Conservation (phyloP, 495 filamentous ascomycete genomes). For the Hypoxylon lenormandii region DNA sequence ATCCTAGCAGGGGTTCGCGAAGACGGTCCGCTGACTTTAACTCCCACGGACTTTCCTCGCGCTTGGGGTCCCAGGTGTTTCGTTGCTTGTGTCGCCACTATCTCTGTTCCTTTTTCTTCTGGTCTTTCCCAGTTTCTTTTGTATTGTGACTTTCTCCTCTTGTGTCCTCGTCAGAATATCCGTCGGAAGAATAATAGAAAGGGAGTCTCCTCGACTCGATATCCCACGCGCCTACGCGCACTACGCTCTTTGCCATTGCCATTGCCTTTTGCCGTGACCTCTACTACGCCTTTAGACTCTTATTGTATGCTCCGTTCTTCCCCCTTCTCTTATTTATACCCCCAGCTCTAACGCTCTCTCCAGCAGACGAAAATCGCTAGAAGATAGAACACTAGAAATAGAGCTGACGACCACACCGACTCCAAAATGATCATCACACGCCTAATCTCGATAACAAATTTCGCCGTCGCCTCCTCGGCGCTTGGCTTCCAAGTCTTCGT, state of each 20-base stretch:
- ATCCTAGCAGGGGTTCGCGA: constrained; percentile 41
- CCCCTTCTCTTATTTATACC: constrained; percentile 1
- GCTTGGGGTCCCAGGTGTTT: constrained; percentile 6
- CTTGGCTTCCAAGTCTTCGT: constrained; percentile 73
- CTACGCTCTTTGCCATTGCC: constrained; percentile 30
- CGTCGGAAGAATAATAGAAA: constrained; percentile 24
- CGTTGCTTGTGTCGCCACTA: constrained; percentile 25
- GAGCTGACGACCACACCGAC: constrained; percentile 19
- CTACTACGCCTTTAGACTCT: constrained; percentile 26
- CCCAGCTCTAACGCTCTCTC: constrained; percentile 24
- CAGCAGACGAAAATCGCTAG: constrained; percentile 27
- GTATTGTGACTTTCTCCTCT: constrained; percentile 23
- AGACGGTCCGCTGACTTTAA: constrained; percentile 27
- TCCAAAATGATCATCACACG: constrained; percentile 58
- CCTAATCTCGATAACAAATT: constrained; percentile 70
- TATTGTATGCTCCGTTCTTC: constrained; percentile 20
- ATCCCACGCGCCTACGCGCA: constrained; percentile 35
- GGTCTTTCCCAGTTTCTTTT: constrained; percentile 22
- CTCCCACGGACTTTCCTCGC: constrained; percentile 29
- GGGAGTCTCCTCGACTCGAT: constrained; percentile 17
- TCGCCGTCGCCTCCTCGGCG: constrained; percentile 69
- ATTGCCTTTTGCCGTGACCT: constrained; percentile 24
- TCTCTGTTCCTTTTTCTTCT: constrained; percentile 26
- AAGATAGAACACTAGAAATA: constrained; percentile 16
- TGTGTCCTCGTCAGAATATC: constrained; percentile 17